Conservation (phyloP, 169 alveolate genomes). For the Eimeria tenella region DNA sequence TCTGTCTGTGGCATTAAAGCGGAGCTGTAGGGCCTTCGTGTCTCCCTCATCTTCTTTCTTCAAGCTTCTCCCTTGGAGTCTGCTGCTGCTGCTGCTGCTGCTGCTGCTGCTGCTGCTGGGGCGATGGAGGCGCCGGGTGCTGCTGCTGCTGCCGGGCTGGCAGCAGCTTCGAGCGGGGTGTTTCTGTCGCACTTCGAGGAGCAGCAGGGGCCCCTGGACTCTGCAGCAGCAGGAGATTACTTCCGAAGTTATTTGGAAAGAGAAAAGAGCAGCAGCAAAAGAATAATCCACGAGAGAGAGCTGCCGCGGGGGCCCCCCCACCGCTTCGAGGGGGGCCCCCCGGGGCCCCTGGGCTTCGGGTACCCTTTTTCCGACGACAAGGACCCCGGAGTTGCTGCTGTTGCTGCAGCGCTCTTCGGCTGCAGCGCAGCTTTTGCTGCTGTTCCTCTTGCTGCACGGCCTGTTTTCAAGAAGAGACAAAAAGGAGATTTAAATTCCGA, state of each 20-base stretch:
- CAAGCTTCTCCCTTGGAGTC: background rate
- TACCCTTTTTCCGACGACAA: conserved; percentile 62
- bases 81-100: too few relatives aligned
- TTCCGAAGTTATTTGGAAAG: background rate
- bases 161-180: background rate
- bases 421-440: conserved; percentile 23
- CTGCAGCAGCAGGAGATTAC: background rate
- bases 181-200: conserved; percentile 20
- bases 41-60: background rate
- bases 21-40: background rate
- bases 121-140: too few relatives aligned
- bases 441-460: conserved; percentile 80
- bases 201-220: background rate
- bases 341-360: conserved; percentile 72
- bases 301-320: conserved; percentile 38
- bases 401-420: conserved; percentile 83
- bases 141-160: too few relatives aligned
- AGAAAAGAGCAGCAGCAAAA: background rate
- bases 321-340: background rate
- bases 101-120: too few relatives aligned
- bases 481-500: conserved; percentile 87
- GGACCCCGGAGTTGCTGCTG: conserved; percentile 85
- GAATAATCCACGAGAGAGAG: conserved; percentile 8
- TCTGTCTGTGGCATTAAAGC: too few relatives aligned
- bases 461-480: conserved; percentile 86